A percentile compares a stretch with the other conserved stretches of the same genome.
These are phyloP conservation scores for Letharia columbiana DNA, from an alignment of 495 filamentous ascomycete genomes.

Conservation along the genomic window DNA sequence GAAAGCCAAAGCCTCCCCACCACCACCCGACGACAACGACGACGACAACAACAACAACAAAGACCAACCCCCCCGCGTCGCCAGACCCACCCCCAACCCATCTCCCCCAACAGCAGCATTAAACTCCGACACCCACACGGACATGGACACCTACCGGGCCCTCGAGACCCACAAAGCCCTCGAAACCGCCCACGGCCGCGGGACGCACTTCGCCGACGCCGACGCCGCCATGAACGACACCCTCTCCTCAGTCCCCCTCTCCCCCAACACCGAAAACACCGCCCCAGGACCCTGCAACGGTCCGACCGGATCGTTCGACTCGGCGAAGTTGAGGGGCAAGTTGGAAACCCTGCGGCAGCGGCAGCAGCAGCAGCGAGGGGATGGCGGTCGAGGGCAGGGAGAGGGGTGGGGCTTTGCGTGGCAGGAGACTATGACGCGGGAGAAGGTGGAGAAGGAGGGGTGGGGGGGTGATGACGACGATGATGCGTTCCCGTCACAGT, in stretches of 20 bases:
- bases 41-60: not conserved
- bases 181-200: not conserved
- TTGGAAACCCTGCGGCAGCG: not conserved
- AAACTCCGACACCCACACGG: not conserved
- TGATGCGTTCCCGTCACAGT: too few species aligned
- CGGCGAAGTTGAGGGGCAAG: not conserved
- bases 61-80: too few species aligned
- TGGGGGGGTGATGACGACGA: not conserved
- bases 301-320: not conserved
- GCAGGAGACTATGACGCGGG: not conserved
- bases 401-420: not conserved
- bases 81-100: too few species aligned
- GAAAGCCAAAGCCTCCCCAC: not conserved
- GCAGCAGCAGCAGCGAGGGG: not conserved
- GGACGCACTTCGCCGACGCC: not conserved
- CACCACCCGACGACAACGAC: not conserved
- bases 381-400: not conserved
- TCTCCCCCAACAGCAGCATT: too few species aligned
- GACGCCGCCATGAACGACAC: not conserved
- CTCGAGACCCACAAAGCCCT: not conserved
- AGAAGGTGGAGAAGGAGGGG: not conserved
- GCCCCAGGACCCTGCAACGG: too few species aligned
- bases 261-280: not conserved
- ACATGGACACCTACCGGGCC: not conserved
- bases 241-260: not conserved